Percentiles rank a stretch among this genome's conserved stretches.
Evolutionary conservation across 2,329 filamentous ascomycete genomes (phyloP).

Genomic region (Colletotrichum eremochloae): DNA sequence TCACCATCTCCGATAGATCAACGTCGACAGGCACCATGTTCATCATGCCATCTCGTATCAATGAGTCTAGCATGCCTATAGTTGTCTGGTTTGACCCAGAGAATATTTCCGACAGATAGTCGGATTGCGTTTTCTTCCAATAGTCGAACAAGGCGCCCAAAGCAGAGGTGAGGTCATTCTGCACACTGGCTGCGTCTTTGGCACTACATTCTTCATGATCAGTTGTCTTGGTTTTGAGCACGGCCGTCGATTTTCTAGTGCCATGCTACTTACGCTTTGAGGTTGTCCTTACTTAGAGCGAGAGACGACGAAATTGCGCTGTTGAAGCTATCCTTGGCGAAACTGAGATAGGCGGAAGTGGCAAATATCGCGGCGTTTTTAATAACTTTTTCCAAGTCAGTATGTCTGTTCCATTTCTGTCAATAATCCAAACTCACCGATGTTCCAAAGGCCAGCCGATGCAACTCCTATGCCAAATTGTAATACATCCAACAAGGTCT

Average conservation of each 20-base stretch:
- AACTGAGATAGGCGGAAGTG: background rate
- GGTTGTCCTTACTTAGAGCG: constrained; percentile 13
- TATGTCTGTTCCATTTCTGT: background rate
- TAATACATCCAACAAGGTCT: constrained; percentile 2
- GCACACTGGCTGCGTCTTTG: constrained; percentile 6
- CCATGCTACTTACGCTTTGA: background rate
- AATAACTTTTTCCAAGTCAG: background rate
- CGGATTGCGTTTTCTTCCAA: constrained; percentile 27
- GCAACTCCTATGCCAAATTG: background rate
- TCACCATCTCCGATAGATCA: constrained; percentile 16
- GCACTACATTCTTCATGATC: background rate
- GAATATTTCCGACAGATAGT: constrained; percentile 8
- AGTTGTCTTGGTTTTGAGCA: background rate
- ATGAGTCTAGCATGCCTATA: background rate
- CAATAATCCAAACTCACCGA: background rate
- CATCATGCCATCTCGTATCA: constrained; percentile 20
- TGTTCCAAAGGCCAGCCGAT: constrained; percentile 23
- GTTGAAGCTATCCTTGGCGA: constrained; percentile 23
- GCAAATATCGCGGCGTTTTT: constrained; percentile 21
- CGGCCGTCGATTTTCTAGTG: background rate
- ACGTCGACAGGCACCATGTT: constrained; percentile 28
- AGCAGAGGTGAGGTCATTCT: constrained; percentile 10
- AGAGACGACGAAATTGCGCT: background rate
- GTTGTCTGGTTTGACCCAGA: constrained; percentile 12
- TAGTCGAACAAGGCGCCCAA: constrained; percentile 23